These are phyloP conservation scores for Carex myosuroides DNA, from an alignment of 176 grass and related monocot genomes.

Conservation along the genomic window DNA sequence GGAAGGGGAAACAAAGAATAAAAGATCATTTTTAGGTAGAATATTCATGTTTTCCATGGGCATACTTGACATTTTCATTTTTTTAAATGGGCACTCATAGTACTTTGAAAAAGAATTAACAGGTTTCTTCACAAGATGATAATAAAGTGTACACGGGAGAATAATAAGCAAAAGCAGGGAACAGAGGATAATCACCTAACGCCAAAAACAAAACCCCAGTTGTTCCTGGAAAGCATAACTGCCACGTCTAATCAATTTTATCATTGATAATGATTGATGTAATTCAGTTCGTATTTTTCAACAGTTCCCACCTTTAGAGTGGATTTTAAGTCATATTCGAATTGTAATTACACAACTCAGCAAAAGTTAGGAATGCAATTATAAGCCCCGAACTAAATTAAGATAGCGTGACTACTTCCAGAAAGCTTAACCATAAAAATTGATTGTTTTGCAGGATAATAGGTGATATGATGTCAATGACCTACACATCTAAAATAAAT, in stretches of 20 bases:
- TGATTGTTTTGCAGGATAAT: not conserved
- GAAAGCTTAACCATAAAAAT: not conserved
- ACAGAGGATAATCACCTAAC: not conserved
- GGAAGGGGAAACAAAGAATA: not conserved
- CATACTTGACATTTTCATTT: not conserved
- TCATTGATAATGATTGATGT: not conserved
- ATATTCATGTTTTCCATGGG: not conserved
- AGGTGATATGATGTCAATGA: not conserved
- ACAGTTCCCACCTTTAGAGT: not conserved
- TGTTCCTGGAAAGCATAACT: not conserved
- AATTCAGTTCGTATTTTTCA: not conserved
- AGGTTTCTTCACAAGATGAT: not conserved
- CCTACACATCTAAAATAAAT: not conserved
- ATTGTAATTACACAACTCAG: not conserved
- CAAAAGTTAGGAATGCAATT: not conserved
- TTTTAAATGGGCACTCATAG: not conserved
- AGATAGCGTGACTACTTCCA: not conserved
- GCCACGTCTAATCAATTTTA: not conserved
- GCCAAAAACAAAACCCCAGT: not conserved
- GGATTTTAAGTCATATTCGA: not conserved
- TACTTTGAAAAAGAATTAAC: slow-evolving; percentile 4
- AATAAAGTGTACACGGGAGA: not conserved
- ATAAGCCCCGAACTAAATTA: not conserved
- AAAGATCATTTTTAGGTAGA: not conserved
- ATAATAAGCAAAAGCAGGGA: not conserved